Evolutionary conservation across 2,329 filamentous ascomycete genomes (phyloP).

Genomic region (Xylariaceae sp.): DNA sequence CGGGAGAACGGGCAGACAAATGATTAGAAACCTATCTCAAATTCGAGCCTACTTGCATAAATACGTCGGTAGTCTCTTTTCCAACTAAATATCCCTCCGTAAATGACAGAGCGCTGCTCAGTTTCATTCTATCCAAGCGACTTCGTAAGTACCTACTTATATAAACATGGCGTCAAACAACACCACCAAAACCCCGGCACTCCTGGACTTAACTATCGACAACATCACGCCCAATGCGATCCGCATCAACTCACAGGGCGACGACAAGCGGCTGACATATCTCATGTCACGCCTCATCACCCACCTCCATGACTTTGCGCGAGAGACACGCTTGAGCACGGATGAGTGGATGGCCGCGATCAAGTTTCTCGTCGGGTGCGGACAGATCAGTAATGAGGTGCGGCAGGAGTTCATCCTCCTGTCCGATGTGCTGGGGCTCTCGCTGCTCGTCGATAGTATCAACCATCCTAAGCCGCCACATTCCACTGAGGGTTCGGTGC

Average conservation of each 20-base stretch:
- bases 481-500: slow-evolving; percentile 73
- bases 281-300: slow-evolving; percentile 69
- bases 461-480: slow-evolving; percentile 72
- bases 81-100: background rate
- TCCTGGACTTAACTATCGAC: slow-evolving; percentile 71
- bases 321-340: slow-evolving; percentile 71
- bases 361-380: slow-evolving; percentile 66
- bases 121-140: too few relatives aligned
- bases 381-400: slow-evolving; percentile 70
- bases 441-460: slow-evolving; percentile 75
- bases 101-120: too few relatives aligned
- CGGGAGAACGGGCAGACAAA: too few relatives aligned
- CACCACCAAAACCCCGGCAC: slow-evolving; percentile 40
- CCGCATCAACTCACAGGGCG: slow-evolving; percentile 68
- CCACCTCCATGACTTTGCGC: slow-evolving; percentile 77
- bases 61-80: too few relatives aligned
- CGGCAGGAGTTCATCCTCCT: slow-evolving; percentile 82
- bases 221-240: slow-evolving; percentile 77
- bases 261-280: slow-evolving; percentile 64
- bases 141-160: too few relatives aligned
- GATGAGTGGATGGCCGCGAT: slow-evolving; percentile 75
- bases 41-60: too few relatives aligned
- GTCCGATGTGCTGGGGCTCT: slow-evolving; percentile 74
- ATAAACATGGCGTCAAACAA: slow-evolving; percentile 23
- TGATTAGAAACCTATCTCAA: background rate